Percentiles rank a stretch among this genome's conserved stretches.
Conservation (phyloP, 768 basidiomycete genomes). For the Serendipita sp. region DNA sequence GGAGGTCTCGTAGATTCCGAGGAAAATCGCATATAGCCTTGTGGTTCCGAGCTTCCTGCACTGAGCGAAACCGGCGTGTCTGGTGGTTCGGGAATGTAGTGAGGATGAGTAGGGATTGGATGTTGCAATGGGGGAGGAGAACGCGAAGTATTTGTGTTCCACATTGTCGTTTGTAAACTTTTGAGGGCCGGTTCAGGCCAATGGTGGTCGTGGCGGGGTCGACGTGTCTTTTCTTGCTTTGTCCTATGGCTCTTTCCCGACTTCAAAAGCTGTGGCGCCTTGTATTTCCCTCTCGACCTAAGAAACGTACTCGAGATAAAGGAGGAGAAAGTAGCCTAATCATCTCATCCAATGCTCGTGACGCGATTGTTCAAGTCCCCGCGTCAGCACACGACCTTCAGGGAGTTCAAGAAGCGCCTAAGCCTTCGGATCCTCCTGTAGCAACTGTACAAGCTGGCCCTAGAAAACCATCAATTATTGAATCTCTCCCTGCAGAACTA, state of each 20-base stretch:
- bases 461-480: not conserved
- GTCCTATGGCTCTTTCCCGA: too few relatives aligned
- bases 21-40: conserved; percentile 54
- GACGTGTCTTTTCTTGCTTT: not conserved
- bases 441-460: too few relatives aligned
- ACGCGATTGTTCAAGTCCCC: too few relatives aligned
- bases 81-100: conserved; percentile 70
- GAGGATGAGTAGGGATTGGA: conserved; percentile 76
- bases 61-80: conserved; percentile 35
- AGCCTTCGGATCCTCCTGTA: too few relatives aligned
- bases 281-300: too few relatives aligned
- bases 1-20: conserved; percentile 17
- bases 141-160: conserved; percentile 17
- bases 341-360: too few relatives aligned
- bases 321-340: too few relatives aligned
- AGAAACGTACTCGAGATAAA: too few relatives aligned
- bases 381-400: too few relatives aligned
- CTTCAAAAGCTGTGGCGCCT: too few relatives aligned
- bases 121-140: conserved; percentile 75
- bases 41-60: conserved; percentile 31
- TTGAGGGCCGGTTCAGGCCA: not conserved
- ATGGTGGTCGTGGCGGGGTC: not conserved
- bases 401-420: too few relatives aligned
- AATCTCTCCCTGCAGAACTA: not conserved
- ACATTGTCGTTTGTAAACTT: not conserved